A percentile compares a stretch with the other conserved stretches of the same genome.
These are phyloP conservation scores for Sporothrix luriei DNA, from an alignment of 2,329 filamentous ascomycete genomes.

Conservation along the genomic window DNA sequence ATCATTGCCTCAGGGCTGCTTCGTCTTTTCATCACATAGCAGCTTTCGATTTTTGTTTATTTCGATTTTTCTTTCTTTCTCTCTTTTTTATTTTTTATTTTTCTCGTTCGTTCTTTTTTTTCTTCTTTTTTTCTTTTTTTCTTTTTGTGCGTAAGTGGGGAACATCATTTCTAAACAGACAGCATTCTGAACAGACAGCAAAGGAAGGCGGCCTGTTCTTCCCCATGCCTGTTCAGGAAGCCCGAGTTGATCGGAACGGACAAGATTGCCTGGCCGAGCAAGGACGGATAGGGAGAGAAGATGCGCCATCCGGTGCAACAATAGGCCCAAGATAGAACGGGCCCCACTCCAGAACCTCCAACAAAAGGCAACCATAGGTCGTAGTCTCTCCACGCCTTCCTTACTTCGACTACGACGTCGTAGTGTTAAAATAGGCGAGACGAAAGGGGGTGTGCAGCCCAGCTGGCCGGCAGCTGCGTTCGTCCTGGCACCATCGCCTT, in stretches of 20 bases:
- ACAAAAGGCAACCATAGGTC: background rate
- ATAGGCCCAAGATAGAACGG: slow-evolving; percentile 5
- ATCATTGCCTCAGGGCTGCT: background rate
- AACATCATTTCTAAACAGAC: slow-evolving; percentile 10
- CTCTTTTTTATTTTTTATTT: no score
- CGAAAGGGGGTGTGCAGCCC: slow-evolving; percentile 1
- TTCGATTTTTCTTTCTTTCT: no score
- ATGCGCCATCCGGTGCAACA: background rate
- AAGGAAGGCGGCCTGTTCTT: background rate
- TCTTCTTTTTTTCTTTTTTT: no score
- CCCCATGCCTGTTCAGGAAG: slow-evolving; percentile 6
- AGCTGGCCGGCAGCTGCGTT: background rate
- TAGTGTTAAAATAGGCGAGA: slow-evolving; percentile 21
- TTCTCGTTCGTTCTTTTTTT: no score
- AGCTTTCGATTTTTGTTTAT: background rate
- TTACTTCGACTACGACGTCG: background rate
- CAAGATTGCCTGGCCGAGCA: slow-evolving; percentile 10
- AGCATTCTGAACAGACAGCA: no score
- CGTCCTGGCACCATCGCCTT: slow-evolving; percentile 10
- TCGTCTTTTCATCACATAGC: slow-evolving; percentile 11
- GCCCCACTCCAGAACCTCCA: background rate
- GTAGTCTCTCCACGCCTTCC: background rate
- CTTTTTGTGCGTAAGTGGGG: background rate
- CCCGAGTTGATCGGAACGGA: background rate
- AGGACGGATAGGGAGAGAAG: slow-evolving; percentile 21